These are phyloP conservation scores for Coemansia aciculifera DNA, from an alignment of 192 early-diverging fungal species.

Conservation along the genomic window DNA sequence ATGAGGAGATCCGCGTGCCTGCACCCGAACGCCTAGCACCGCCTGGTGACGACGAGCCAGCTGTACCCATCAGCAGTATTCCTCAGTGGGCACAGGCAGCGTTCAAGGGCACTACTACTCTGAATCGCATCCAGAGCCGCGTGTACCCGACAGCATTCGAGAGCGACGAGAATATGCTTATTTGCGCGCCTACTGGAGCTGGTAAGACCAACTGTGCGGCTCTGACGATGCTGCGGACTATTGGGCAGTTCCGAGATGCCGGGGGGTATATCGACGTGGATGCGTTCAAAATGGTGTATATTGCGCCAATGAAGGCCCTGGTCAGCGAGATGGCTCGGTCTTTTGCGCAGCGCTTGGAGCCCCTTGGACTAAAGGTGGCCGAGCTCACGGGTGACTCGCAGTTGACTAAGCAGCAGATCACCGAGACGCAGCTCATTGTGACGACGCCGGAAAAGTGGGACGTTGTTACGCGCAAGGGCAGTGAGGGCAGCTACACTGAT, in stretches of 20 bases:
- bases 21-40: slow-evolving; percentile 71
- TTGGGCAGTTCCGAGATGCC: slow-evolving; percentile 77
- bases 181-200: slow-evolving; percentile 98
- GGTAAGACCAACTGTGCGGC: slow-evolving; percentile 99
- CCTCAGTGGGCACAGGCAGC: slow-evolving; percentile 80
- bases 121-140: slow-evolving; percentile 91
- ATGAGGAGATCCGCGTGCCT: slow-evolving; percentile 94
- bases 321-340: slow-evolving; percentile 98
- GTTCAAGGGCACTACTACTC: slow-evolving; percentile 64
- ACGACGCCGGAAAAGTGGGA: slow-evolving; percentile 99
- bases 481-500: slow-evolving; percentile 86
- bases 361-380: slow-evolving; percentile 85
- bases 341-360: slow-evolving; percentile 71
- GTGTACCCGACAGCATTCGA: slow-evolving; percentile 86
- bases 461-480: slow-evolving; percentile 94
- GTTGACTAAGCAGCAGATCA: slow-evolving; percentile 94
- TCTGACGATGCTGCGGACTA: slow-evolving; percentile 89
- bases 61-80: slow-evolving; percentile 64
- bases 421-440: slow-evolving; percentile 95
- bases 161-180: slow-evolving; percentile 88
- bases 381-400: slow-evolving; percentile 97
- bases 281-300: slow-evolving; percentile 96
- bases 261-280: slow-evolving; percentile 77
- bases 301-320: slow-evolving; percentile 99
- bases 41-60: slow-evolving; percentile 62